phyloP scores from a whole-genome alignment of 257 asterid genomes.

The Nicotiana noctiflora region DNA sequence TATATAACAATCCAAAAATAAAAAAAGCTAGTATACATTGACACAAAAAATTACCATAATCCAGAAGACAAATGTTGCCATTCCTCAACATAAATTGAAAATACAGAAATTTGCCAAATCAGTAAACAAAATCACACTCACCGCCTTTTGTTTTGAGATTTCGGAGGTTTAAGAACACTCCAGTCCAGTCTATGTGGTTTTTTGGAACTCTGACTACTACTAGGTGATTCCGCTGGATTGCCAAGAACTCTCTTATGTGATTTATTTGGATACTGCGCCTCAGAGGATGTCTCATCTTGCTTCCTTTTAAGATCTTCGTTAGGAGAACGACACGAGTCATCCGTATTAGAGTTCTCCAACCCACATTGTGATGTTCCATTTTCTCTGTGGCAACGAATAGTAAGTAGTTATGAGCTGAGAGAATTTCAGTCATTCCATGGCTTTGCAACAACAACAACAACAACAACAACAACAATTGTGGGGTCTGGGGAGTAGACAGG shows the following conservation, averaged over 20 bases:
- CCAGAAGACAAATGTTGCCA: neutral
- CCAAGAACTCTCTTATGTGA: constrained; percentile 26
- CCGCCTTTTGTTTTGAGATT: constrained; percentile 42
- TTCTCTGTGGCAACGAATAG: constrained; percentile 36
- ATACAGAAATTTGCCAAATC: neutral
- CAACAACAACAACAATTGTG: no score
- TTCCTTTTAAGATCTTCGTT: constrained; percentile 51
- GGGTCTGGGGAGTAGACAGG: no score
- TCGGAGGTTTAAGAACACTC: constrained; percentile 76
- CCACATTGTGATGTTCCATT: constrained; percentile 32
- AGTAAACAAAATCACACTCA: constrained; percentile 20
- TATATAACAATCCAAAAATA: neutral
- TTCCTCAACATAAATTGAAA: neutral
- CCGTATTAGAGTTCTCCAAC: constrained; percentile 22
- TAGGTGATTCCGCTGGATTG: constrained; percentile 25
- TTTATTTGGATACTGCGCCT: constrained; percentile 34
- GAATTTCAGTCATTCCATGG: neutral
- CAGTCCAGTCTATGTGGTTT: constrained; percentile 60
- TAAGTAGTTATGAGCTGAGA: neutral
- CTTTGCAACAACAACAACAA: no score
- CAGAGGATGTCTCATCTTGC: constrained; percentile 30
- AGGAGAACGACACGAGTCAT: constrained; percentile 22
- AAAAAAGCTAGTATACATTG: neutral
- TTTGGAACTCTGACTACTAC: constrained; percentile 31
- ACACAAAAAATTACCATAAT: neutral